Conservation (phyloP, 768 basidiomycete species). For the Calocera viscosa region DNA sequence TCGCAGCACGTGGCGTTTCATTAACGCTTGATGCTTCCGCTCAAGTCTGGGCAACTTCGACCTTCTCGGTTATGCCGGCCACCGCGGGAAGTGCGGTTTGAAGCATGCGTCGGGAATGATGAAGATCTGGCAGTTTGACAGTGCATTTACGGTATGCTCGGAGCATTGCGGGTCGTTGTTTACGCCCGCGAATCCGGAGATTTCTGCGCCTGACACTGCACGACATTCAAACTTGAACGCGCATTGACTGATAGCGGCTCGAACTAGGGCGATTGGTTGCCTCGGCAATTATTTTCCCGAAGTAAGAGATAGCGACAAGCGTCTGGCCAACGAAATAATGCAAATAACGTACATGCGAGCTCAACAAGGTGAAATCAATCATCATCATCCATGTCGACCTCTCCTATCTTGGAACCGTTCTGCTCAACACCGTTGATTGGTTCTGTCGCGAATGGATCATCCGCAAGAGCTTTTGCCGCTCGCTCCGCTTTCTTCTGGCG, state of each 20-base stretch:
- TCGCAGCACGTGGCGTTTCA: neutral
- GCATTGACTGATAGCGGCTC: no score
- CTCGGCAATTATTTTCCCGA: no score
- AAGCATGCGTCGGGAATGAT: neutral
- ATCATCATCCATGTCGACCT: neutral
- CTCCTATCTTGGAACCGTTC: neutral
- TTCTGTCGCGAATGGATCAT: neutral
- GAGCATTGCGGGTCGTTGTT: no score
- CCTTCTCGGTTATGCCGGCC: no score
- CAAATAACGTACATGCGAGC: neutral
- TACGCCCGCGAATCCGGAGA: no score
- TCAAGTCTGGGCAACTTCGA: neutral
- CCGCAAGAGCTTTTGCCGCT: conserved; percentile 13
- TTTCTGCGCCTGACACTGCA: no score
- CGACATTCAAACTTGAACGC: no score
- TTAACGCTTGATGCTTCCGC: neutral
- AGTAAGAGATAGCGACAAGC: no score
- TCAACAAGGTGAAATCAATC: neutral
- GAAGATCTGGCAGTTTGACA: neutral
- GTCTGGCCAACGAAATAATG: neutral
- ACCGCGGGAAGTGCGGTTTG: neutral
- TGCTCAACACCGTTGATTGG: neutral
- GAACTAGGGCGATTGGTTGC: no score
- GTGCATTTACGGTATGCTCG: no score
- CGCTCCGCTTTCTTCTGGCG: conserved; percentile 31